Base-by-base conservation (phyloP, 768 basidiomycete genomes). In the Kwoniella dejecticola region DNA sequence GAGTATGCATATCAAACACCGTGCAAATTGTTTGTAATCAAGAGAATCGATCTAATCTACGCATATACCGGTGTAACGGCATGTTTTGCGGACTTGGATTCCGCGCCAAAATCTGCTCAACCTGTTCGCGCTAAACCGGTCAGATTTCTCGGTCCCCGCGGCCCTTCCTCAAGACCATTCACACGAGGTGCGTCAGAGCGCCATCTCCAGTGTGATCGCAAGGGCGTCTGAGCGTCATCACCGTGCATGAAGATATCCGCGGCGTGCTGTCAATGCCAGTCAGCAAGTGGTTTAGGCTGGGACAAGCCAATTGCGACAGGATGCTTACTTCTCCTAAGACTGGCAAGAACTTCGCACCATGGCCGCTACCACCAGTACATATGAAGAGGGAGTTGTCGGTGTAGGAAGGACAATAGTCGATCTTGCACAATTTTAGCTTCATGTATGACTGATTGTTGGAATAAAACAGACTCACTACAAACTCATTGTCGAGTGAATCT, bases 301-400 rank as follows among this genome's bases (percentile, higher is more conserved):
- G 4, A 19, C 15, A 8, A 24, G 4, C 6, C 10, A 26, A 23
- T 47, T 11, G 4, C 27, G 7, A 47, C 8, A 3, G 23, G 21
- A 21, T 17, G 23, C 63, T 53, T 47, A 60, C 63, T 40, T 61
- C 42, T 23, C 67, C 67, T 13, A 68, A 54, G 4, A 68, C 63
- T 10, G 67, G 67, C n/a, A 68, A 40, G 45, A 68, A 68, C 52
- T 68, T 68, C 56, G 57, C 64, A 8, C 67, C 67, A 31, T 68
- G 67, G 23, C 67, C 67, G 11, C 54, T 57, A 19, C 67, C 67
- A 13, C 67, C 67, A 4, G 59, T 57, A 15, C 47, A 47, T 19
- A 68, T 46, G 55, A 68, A 68, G 17, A 65, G 46, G 17, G 63
- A 57, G 29, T 64, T 29, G 17, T 47, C 45, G 29, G 23, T 15